Evolutionary conservation across 257 asterid species (phyloP).

Genomic region (Solanum gandarillasii): DNA sequence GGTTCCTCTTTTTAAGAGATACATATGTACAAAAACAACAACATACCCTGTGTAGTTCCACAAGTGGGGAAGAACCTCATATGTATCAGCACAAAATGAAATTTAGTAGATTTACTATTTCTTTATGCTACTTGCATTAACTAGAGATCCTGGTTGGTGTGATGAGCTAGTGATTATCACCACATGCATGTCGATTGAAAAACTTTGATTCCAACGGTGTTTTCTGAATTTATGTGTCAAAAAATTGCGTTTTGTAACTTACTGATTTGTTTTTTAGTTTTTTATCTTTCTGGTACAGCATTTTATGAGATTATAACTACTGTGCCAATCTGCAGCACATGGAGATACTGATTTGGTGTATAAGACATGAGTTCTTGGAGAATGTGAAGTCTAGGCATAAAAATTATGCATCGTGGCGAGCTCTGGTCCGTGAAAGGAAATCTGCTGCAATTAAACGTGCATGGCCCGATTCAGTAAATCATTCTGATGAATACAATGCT

Average conservation of each 20-base stretch:
- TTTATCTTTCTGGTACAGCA: not conserved
- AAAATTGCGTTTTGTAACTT: not conserved
- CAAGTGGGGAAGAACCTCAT: not conserved
- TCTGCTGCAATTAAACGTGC: conserved; percentile 60
- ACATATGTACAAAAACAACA: not conserved
- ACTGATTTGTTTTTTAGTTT: not conserved
- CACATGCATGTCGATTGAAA: not conserved
- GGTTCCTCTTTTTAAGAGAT: not conserved
- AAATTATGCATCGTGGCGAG: conserved; percentile 50
- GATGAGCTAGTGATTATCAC: not conserved
- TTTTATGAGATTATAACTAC: not conserved
- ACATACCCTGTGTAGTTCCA: not conserved
- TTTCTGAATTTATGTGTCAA: not conserved
- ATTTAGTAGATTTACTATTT: not conserved
- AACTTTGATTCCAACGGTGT: not conserved
- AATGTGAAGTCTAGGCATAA: conserved; percentile 43
- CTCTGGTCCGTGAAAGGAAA: conserved; percentile 57
- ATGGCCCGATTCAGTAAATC: conserved; percentile 54
- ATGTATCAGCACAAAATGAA: not conserved
- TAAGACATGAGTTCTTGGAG: conserved; percentile 66
- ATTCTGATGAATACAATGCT: conserved; percentile 23
- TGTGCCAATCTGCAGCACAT: conserved; percentile 47
- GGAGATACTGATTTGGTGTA: conserved; percentile 88
- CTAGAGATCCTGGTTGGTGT: not conserved
- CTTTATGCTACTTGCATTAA: not conserved